These are phyloP conservation scores for Diophrys appendiculata DNA, from an alignment of 73 alveolate genomes.

Conservation along the genomic window DNA sequence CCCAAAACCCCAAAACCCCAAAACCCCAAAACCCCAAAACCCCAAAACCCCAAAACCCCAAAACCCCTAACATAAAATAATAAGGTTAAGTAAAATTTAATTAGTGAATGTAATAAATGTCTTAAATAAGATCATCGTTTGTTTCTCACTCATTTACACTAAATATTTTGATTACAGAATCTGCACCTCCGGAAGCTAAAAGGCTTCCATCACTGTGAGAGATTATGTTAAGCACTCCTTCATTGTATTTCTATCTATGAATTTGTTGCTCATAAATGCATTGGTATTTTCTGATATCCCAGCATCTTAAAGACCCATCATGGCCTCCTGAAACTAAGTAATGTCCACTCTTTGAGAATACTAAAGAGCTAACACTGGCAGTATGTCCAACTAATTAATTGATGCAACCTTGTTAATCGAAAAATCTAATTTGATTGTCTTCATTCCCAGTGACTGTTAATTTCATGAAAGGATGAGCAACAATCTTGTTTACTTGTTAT, in stretches of 20 bases:
- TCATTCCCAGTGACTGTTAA: constrained; percentile 81
- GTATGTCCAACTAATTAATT: constrained; percentile 86
- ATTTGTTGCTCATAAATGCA: constrained; percentile 79
- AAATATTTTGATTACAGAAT: constrained; percentile 43
- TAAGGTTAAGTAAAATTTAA: too few species aligned
- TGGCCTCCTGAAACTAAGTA: constrained; percentile 79
- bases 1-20: too few species aligned
- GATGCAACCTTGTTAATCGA: constrained; percentile 65
- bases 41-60: too few species aligned
- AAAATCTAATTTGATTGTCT: constrained; percentile 79
- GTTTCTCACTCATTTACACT: constrained; percentile 6
- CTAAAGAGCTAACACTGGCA: constrained; percentile 63
- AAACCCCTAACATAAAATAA: too few species aligned
- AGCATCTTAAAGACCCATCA: constrained; percentile 85
- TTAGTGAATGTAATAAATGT: not conserved
- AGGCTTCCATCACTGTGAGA: constrained; percentile 11
- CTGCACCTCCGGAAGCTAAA: constrained; percentile 64
- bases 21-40: too few species aligned
- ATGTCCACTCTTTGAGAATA: constrained; percentile 11
- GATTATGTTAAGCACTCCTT: constrained; percentile 58
- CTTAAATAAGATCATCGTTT: not conserved
- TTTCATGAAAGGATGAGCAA: constrained; percentile 1
- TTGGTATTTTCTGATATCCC: constrained; percentile 86
- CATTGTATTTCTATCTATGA: constrained; percentile 88
- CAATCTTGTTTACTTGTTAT: constrained; percentile 53